Base-by-base conservation (phyloP, 495 filamentous ascomycete species). In the Xylaria flabelliformis region DNA sequence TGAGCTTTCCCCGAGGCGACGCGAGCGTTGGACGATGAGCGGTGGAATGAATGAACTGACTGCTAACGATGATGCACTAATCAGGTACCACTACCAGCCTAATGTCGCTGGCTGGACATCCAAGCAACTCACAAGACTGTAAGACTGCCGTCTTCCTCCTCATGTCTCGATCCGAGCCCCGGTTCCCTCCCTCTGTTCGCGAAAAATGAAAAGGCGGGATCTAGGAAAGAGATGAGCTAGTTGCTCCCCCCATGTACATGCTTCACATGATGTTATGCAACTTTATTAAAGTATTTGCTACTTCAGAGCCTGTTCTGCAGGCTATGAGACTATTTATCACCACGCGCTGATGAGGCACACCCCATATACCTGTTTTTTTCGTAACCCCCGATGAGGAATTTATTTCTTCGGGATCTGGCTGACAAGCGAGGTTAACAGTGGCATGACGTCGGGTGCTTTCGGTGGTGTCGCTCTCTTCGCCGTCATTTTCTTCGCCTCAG, bases 271-370 rank as follows among this genome's bases (percentile, higher is more conserved):
- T 99, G 96, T 86, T 93, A 88, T 88, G 90, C 91, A 90, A 87
- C 68, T 64, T 79, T 81, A n/a, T 59, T 83, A 83, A 95, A 94
- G 94, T 99, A 99, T 98, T 99, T 98, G 96, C 96, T 99, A 99
- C 96, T 99, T 99, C 97, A 97, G 96, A 99, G 94, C 92, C 89
- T 87, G 80, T 67, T 77, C 77, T 77, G 82, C 82, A 80, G 89
- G 94, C 94, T 81, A 97, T 99, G 96, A 99, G 97, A 99, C 93
- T 91, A 97, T 85, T 85, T 82, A 86, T 83, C 93, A 96, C 94
- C 92, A 83, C 88, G 91, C 88, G 85, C 96, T 99, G 96, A 99
- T 92, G 76, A 79, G 68, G 71, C 44, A 66, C n/a, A 58, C 15
- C 15, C 59, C 21, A 39, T 72, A 64, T 39, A 48, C 72, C 67